phyloP scores from a whole-genome alignment of 1,284 basidiomycete species.

The Malassezia brasiliensis region DNA sequence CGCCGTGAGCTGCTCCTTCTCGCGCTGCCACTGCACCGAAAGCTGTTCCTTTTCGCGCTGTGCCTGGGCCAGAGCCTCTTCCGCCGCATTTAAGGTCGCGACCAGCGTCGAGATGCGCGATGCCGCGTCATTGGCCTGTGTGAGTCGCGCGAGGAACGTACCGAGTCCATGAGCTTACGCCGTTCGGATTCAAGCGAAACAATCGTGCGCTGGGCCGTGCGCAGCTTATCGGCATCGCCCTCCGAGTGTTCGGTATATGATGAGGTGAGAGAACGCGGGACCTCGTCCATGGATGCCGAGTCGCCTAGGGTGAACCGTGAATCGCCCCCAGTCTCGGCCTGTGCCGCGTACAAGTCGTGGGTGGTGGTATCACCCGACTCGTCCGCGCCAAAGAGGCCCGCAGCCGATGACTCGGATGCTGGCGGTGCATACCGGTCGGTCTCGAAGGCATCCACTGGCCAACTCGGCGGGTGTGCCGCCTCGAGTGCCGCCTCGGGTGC shows the following conservation, averaged over 20 bases:
- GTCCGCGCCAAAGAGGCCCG: neutral
- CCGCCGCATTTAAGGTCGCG: neutral
- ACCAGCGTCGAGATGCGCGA: neutral
- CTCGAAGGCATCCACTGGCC: too few species aligned
- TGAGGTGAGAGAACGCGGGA: neutral
- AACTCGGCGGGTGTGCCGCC: too few species aligned
- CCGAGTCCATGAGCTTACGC: conserved; percentile 1
- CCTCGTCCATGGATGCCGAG: neutral
- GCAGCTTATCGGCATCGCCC: neutral
- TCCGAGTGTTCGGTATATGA: neutral
- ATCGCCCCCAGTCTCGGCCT: too few species aligned
- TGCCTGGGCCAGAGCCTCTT: neutral
- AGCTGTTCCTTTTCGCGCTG: neutral
- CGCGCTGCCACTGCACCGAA: too few species aligned
- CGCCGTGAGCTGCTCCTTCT: neutral
- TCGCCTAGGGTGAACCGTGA: neutral
- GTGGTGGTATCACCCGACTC: neutral
- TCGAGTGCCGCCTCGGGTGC: too few species aligned
- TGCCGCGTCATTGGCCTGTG: conserved; percentile 1
- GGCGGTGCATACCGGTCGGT: too few species aligned
- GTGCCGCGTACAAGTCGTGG: neutral
- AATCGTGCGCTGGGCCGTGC: neutral
- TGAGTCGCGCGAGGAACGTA: neutral
- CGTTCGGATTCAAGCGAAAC: neutral
- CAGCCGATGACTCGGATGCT: too few species aligned